phyloP scores from a whole-genome alignment of 2,329 filamentous ascomycete species.

The Penicillium sp. region DNA sequence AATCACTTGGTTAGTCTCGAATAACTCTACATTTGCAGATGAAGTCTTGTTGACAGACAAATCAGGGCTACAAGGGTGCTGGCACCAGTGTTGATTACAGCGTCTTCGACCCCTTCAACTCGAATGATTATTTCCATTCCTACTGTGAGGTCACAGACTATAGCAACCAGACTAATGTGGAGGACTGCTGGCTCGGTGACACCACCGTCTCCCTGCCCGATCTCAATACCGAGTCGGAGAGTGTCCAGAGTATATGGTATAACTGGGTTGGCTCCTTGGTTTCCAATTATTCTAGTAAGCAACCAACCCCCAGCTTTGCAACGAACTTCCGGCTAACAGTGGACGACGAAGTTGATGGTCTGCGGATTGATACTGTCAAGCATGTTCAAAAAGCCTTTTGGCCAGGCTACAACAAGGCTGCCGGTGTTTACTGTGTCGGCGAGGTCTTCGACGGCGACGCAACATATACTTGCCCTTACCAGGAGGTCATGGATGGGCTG shows the following conservation, averaged over 20 bases:
- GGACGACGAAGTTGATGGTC: background rate
- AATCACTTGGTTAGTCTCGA: slow-evolving; percentile 27
- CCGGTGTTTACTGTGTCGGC: slow-evolving; percentile 57
- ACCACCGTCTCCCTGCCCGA: slow-evolving; percentile 66
- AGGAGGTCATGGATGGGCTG: slow-evolving; percentile 53
- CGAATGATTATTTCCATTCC: slow-evolving; percentile 64
- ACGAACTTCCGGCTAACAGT: background rate
- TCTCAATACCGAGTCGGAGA: slow-evolving; percentile 60
- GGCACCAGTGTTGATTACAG: slow-evolving; percentile 59
- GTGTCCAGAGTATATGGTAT: slow-evolving; percentile 59
- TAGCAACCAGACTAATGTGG: slow-evolving; percentile 53
- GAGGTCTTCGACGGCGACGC: slow-evolving; percentile 54
- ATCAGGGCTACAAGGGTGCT: slow-evolving; percentile 54
- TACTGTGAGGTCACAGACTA: slow-evolving; percentile 63
- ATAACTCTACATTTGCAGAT: background rate
- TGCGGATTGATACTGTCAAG: slow-evolving; percentile 31
- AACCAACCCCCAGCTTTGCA: no score
- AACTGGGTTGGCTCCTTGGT: slow-evolving; percentile 67
- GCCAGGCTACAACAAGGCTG: slow-evolving; percentile 47
- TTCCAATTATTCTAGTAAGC: slow-evolving; percentile 65
- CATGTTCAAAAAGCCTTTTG: slow-evolving; percentile 57
- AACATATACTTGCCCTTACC: slow-evolving; percentile 52
- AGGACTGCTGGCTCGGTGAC: slow-evolving; percentile 62
- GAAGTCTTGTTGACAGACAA: no score
- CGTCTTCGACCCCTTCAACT: slow-evolving; percentile 60